Evolutionary conservation across 352 stramenopile species (phyloP), one percentile per base, ranked within the genome.

Genomic region (Phytophthora boehmeriae): DNA sequence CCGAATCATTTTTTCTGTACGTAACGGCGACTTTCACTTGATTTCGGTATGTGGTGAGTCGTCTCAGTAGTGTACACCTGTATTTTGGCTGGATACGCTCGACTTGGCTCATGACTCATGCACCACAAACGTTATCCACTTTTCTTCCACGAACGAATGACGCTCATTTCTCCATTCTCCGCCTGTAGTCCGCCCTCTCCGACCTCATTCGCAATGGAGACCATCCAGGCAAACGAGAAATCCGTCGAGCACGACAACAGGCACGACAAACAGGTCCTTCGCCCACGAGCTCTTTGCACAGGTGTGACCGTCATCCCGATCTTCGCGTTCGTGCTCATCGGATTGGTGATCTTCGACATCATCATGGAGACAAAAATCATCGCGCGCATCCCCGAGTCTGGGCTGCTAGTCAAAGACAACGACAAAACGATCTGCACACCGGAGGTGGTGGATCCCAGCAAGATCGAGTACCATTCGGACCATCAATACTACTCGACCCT

Each of bases 401-500:
- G 23, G 0, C 11, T 51, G 2, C 20, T 52, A 1, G 10, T 44
- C 11, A 38, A 66, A 14, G 34, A 53, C 11, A 38, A 66, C 14
- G 34, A 53, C 8, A 34, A 5, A 6, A 4, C 22, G 22, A 28
- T 35, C 3, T 67, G 59, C 23, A 19, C 32, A 13, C 58, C 58
- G 4, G 54, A 27, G 27, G 17, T 61, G 1, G 11, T 51, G 2
- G 36, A 61, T 28, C 17, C 41, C 25, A 66, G 35, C 17, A 32
- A 4, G 2, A 47, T 54, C 6, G 25, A 66, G 19, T 60, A 60
- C 17, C 41, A 55, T 45, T 61, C 58, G 8, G 42, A 25, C 4
- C 58, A 66, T 17, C 16, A 28, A 17, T 66, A 44, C 27, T 66
- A 66, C 50, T 51, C 34, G 14, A 28, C n/a, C 19, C 34, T 66